Percentiles rank a stretch among this genome's conserved stretches.
Evolutionary conservation across 192 early-diverging fungal genomes (phyloP).

Genomic region (Diversispora epigaea): DNA sequence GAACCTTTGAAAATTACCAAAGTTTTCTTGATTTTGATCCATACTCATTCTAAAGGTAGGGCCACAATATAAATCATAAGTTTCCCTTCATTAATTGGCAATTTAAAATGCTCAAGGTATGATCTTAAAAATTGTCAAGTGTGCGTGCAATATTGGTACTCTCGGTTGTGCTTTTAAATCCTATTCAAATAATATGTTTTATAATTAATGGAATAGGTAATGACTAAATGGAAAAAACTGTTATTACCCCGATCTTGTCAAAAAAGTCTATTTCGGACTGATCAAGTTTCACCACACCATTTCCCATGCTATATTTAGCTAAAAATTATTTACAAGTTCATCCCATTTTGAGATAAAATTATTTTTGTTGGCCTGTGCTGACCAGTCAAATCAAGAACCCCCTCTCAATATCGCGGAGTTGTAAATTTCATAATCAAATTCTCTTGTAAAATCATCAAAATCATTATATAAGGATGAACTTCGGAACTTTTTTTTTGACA

Average conservation of each 20-base stretch:
- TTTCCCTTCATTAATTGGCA: constrained; percentile 11
- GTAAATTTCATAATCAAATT: constrained; percentile 19
- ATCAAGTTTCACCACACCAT: not conserved
- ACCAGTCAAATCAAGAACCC: constrained; percentile 20
- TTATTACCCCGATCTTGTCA: constrained; percentile 26
- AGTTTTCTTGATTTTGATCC: constrained; percentile 11
- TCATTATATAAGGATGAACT: constrained; percentile 13
- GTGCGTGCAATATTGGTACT: not conserved
- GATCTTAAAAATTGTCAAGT: constrained; percentile 10
- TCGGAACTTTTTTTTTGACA: constrained; percentile 10
- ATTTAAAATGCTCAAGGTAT: constrained; percentile 14
- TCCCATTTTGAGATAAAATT: constrained; percentile 8
- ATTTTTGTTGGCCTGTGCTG: constrained; percentile 18
- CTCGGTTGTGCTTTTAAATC: constrained; percentile 1
- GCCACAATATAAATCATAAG: constrained; percentile 22
- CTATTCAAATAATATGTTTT: constrained; percentile 5
- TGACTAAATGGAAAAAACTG: not conserved
- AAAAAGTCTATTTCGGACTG: constrained; percentile 17
- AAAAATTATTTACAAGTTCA: constrained; percentile 13
- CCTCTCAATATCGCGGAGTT: constrained; percentile 14
- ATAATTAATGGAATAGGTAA: not conserved
- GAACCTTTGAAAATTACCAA: constrained; percentile 23
- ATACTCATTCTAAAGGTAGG: constrained; percentile 15
- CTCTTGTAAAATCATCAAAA: constrained; percentile 5
- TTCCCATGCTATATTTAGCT: constrained; percentile 17